These are phyloP conservation scores for Breviolum minutum DNA, from an alignment of 73 alveolate species.

Conservation along the genomic window DNA sequence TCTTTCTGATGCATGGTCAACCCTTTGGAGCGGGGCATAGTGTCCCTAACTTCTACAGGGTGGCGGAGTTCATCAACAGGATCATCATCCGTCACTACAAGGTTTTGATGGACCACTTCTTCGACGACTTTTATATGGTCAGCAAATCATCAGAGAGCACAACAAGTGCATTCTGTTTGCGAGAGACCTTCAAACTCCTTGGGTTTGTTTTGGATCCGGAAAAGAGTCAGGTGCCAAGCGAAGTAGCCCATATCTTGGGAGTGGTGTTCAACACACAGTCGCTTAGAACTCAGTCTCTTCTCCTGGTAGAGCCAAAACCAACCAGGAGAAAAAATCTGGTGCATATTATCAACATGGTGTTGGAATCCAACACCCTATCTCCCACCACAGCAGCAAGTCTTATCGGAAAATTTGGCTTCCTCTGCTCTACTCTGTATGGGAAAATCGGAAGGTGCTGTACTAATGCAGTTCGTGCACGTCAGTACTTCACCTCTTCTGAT, in stretches of 20 bases:
- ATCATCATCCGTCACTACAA: not conserved
- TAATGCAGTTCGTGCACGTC: not conserved
- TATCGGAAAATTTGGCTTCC: not conserved
- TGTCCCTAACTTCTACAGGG: constrained; percentile 45
- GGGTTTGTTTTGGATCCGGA: not conserved
- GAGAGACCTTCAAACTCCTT: not conserved
- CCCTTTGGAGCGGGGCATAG: constrained; percentile 54
- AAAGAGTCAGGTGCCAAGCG: not conserved
- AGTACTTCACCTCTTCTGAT: not conserved
- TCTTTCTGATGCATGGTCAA: not conserved
- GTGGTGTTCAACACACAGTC: not conserved
- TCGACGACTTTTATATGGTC: not conserved
- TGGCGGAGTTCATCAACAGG: not conserved
- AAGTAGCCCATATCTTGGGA: not conserved
- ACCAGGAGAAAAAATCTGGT: not conserved
- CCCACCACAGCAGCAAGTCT: not conserved
- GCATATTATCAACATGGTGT: not conserved
- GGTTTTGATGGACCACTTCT: not conserved
- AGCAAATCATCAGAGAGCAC: no score
- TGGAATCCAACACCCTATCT: not conserved
- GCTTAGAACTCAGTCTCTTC: not conserved
- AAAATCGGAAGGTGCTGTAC: not conserved
- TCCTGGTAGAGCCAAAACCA: not conserved
- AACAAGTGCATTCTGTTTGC: not conserved
- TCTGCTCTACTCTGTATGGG: not conserved